These are phyloP conservation scores for Parietaria judaica DNA, from an alignment of 306 rosid species.

Conservation along the genomic window DNA sequence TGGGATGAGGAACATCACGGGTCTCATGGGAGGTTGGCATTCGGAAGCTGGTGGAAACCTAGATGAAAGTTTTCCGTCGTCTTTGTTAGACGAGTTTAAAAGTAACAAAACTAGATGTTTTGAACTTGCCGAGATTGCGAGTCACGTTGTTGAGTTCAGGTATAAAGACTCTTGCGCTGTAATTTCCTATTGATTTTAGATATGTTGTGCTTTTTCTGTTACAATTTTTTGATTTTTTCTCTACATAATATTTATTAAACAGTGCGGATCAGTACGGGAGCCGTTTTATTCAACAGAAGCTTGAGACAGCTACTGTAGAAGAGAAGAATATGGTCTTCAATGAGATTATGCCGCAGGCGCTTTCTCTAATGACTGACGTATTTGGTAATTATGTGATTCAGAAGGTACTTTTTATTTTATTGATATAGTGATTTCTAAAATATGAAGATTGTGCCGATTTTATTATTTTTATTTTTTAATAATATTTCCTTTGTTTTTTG, in stretches of 20 bases:
- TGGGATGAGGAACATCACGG: conserved; percentile 75
- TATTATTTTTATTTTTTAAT: neutral
- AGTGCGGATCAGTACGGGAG: conserved; percentile 97
- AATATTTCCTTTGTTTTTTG: conserved; percentile 6
- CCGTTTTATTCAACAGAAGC: conserved; percentile 90
- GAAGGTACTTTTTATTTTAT: conserved; percentile 42
- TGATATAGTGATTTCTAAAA: conserved; percentile 1
- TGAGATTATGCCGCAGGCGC: conserved; percentile 95
- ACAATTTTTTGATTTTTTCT: neutral
- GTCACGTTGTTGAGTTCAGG: conserved; percentile 82
- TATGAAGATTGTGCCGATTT: conserved; percentile 2
- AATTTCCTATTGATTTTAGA: neutral
- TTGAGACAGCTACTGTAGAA: conserved; percentile 75
- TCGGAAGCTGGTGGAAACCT: conserved; percentile 56
- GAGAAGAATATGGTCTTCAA: conserved; percentile 89
- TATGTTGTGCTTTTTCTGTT: neutral
- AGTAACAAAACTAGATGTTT: conserved; percentile 76
- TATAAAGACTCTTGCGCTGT: conserved; percentile 14
- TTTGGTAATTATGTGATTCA: conserved; percentile 96
- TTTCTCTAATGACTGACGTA: conserved; percentile 87
- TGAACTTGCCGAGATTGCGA: conserved; percentile 74
- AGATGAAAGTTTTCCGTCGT: conserved; percentile 66
- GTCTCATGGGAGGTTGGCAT: conserved; percentile 77
- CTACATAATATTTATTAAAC: conserved; percentile 7
- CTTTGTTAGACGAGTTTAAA: conserved; percentile 84